Conservation (phyloP, 164 flowering plant genomes). For the Stephania cephalantha region DNA sequence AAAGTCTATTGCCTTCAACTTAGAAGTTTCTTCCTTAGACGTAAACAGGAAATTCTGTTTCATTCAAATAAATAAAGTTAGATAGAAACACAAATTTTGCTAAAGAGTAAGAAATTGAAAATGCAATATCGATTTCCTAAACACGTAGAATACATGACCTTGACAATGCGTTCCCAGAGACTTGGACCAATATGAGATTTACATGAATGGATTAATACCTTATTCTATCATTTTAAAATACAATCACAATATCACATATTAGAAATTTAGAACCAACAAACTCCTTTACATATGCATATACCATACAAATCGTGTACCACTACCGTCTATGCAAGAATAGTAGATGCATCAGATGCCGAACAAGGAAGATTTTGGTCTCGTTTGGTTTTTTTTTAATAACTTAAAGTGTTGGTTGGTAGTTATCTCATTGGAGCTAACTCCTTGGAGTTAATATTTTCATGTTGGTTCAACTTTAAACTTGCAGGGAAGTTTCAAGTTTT, state of each 20-base stretch:
- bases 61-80: constrained; percentile 21
- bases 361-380: neutral
- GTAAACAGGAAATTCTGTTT: constrained; percentile 80
- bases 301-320: neutral
- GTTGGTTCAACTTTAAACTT: no score
- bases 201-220: neutral
- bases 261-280: neutral
- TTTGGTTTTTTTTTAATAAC: no score
- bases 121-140: neutral
- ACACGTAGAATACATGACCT: neutral
- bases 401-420: no score
- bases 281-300: neutral
- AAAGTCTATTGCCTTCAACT: constrained; percentile 88
- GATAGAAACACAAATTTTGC: constrained; percentile 7
- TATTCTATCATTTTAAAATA: neutral
- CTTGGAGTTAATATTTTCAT: no score
- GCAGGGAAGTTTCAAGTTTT: no score
- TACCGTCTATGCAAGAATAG: neutral
- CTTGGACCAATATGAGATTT: neutral
- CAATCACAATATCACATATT: neutral
- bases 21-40: constrained; percentile 71
- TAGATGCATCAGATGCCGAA: neutral
- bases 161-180: neutral
- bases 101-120: neutral
- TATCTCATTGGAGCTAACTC: no score